Evolutionary conservation across 352 stramenopile genomes (phyloP).

Genomic region (Plasmopara muralis): DNA sequence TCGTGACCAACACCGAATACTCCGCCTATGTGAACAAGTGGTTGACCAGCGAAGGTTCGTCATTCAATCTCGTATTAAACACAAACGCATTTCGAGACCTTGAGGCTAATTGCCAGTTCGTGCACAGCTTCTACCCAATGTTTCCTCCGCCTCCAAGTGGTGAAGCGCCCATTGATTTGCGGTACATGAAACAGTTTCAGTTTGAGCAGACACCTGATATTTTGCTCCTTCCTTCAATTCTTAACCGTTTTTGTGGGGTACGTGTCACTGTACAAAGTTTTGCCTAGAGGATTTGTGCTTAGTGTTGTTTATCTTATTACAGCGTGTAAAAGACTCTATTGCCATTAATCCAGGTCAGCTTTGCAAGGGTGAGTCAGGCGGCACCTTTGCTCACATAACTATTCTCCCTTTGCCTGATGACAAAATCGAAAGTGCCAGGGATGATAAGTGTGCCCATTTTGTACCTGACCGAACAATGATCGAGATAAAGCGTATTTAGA

Average conservation of each 20-base stretch:
- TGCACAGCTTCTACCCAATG: slow-evolving; percentile 65
- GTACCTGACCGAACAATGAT: slow-evolving; percentile 85
- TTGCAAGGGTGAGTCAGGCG: slow-evolving; percentile 89
- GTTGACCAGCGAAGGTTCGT: slow-evolving; percentile 70
- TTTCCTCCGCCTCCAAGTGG: slow-evolving; percentile 59
- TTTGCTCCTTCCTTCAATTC: slow-evolving; percentile 91
- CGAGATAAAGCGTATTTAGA: slow-evolving; percentile 89
- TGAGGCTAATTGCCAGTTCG: slow-evolving; percentile 1
- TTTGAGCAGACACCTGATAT: slow-evolving; percentile 92
- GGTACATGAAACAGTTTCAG: slow-evolving; percentile 87
- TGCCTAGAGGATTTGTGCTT: not conserved
- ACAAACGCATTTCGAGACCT: not conserved
- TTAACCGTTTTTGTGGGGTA: slow-evolving; percentile 87
- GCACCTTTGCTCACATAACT: slow-evolving; percentile 90
- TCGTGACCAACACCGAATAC: slow-evolving; percentile 61
- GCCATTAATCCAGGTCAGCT: slow-evolving; percentile 94
- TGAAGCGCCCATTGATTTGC: slow-evolving; percentile 87
- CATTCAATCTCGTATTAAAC: not conserved
- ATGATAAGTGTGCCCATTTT: slow-evolving; percentile 55
- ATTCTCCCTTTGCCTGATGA: slow-evolving; percentile 88
- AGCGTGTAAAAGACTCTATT: slow-evolving; percentile 87
- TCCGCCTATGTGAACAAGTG: slow-evolving; percentile 73
- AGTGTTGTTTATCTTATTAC: slow-evolving; percentile 15
- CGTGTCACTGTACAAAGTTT: slow-evolving; percentile 12
- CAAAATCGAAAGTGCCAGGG: slow-evolving; percentile 38